Evolutionary conservation across 1,139 yeast genomes (phyloP), one percentile per base, ranked within the genome.

Genomic region (Casaregolazyma suthepensis): DNA sequence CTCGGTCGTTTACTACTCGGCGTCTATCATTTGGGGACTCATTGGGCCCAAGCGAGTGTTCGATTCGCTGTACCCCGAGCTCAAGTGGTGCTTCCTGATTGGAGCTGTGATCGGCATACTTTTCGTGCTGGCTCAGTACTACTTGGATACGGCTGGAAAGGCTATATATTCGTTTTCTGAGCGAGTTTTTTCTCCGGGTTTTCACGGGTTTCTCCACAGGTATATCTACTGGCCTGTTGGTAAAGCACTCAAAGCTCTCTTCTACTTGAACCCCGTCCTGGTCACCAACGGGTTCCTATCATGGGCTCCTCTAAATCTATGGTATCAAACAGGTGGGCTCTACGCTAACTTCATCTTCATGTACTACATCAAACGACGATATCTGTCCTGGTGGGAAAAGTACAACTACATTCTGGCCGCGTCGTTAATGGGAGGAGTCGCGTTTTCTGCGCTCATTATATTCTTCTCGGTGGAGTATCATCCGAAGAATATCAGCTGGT

Each of bases 21-120:
- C 83, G n/a, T 75, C 82, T 9, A 43, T 54, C 3, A 67, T 79
- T 38, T 81, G 82, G 79, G 87, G 87, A 59, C 78, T 79, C 48
- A 80, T 83, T 60, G 87, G 87, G 26, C 87, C 89, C 19, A 71
- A 76, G 63, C 74, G 79, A 54, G 77, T 80, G 18, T 80, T 82
- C 61, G 64, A 66, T 48, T 73, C 72, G 1, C 66, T 77, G 31
- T 77, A 78, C 57, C 80, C 81, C 12, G 61, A 69, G 22, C 67
- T 78, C 60, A 69, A 71, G 57, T 78, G 69, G 69, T 74, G 67
- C 46, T 78, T 74, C 63, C 61, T 74, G 51, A 57, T 74, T 18
- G 72, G 76, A 1, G 79, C 69, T 71, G 83, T 56, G 4, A 31
- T 56, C 38, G 52, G 57, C 31, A 20, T 58, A 17, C 44, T 54